phyloP scores from a whole-genome alignment of 2,329 filamentous ascomycete genomes.

The Colletotrichum eremochloae region DNA sequence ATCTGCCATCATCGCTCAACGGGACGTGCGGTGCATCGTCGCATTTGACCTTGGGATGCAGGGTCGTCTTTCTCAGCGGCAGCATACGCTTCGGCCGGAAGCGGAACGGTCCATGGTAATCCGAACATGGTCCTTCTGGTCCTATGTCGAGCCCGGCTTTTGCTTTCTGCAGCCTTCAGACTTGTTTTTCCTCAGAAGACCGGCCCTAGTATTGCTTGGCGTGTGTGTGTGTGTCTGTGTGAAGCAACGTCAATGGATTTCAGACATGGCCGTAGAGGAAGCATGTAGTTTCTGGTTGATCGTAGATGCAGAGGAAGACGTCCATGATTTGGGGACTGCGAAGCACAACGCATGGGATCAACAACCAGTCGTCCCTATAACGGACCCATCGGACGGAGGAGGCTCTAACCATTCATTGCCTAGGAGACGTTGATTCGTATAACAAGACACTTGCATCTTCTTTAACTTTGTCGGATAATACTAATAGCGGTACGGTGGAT shows the following conservation, averaged over 20 bases:
- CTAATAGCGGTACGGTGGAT: slow-evolving; percentile 8
- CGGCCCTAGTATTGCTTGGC: neutral
- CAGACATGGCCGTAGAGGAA: slow-evolving; percentile 7
- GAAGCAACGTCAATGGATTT: slow-evolving; percentile 5
- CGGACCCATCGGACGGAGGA: neutral
- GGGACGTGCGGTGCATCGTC: neutral
- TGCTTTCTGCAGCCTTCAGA: neutral
- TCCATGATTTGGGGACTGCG: neutral
- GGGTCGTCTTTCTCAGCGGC: slow-evolving; percentile 16
- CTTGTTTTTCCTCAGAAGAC: slow-evolving; percentile 7
- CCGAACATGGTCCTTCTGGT: slow-evolving; percentile 15
- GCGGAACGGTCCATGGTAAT: slow-evolving; percentile 19
- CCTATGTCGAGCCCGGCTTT: slow-evolving; percentile 1
- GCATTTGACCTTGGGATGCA: neutral
- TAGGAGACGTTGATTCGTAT: neutral
- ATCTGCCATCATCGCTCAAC: neutral
- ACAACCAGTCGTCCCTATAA: neutral
- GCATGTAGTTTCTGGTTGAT: neutral
- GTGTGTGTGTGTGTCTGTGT: neutral
- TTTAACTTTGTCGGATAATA: neutral
- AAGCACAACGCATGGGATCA: neutral
- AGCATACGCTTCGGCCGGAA: slow-evolving; percentile 12
- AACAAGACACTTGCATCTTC: neutral
- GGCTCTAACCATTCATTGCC: neutral
- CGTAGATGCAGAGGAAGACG: neutral